These are phyloP conservation scores for Nitzschia palea DNA, from an alignment of 108 stramenopile genomes.

Conservation along the genomic window DNA sequence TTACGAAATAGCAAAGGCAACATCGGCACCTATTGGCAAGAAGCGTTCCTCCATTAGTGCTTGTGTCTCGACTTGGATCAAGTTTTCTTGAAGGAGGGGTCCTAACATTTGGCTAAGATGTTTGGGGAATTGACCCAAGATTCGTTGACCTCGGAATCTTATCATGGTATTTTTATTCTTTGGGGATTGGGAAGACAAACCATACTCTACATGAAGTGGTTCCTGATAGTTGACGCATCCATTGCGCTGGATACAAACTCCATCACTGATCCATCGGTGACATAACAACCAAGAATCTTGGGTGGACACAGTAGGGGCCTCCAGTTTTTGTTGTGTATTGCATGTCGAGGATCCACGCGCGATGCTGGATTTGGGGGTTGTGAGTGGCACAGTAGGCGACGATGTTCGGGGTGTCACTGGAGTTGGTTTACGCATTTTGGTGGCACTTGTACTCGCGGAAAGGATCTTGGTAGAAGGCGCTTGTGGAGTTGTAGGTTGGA, in stretches of 20 bases:
- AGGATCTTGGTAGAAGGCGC: constrained; percentile 4
- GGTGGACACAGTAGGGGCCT: too few relatives aligned
- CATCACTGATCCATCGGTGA: constrained; percentile 67
- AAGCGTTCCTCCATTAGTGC: constrained; percentile 69
- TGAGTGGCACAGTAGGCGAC: not conserved
- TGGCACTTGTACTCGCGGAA: not conserved
- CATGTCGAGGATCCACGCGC: not conserved
- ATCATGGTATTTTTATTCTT: constrained; percentile 18
- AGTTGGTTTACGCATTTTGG: not conserved
- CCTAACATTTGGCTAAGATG: constrained; percentile 45
- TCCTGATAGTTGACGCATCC: constrained; percentile 43
- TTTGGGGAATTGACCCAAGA: constrained; percentile 51
- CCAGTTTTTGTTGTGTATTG: not conserved
- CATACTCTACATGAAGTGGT: constrained; percentile 26
- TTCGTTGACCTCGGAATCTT: constrained; percentile 46
- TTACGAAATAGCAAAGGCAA: constrained; percentile 45
- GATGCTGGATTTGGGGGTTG: not conserved
- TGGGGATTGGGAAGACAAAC: not conserved
- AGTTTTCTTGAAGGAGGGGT: constrained; percentile 43
- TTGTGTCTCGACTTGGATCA: constrained; percentile 44
- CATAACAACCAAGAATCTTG: constrained; percentile 54
- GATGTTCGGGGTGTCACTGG: constrained; percentile 18
- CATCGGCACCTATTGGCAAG: constrained; percentile 62
- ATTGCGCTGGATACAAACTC: constrained; percentile 41
- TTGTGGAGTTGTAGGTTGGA: not conserved